These are phyloP conservation scores for Ceratobasidium sp. DNA, from an alignment of 1,284 basidiomycete genomes.

Conservation along the genomic window DNA sequence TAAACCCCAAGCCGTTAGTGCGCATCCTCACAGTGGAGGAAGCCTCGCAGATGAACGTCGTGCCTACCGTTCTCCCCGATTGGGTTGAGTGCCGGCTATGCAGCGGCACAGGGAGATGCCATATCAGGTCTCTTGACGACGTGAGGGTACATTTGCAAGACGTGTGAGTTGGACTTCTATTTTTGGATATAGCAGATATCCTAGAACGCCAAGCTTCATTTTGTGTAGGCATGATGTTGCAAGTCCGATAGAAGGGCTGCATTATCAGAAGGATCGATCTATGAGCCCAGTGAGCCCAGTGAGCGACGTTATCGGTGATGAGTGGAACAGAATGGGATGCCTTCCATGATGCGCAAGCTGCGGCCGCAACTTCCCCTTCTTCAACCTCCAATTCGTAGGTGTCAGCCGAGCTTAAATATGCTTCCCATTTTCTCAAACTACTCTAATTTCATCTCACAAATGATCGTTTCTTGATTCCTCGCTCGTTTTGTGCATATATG, in stretches of 20 bases:
- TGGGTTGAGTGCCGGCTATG: too few species aligned
- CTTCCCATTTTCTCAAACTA: too few species aligned
- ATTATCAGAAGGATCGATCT: background rate
- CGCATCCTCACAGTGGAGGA: background rate
- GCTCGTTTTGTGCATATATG: too few species aligned
- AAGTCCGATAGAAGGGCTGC: background rate
- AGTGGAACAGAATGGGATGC: slow-evolving; percentile 7
- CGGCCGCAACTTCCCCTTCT: too few species aligned
- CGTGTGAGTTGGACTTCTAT: background rate
- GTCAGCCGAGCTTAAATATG: too few species aligned
- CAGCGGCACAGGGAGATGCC: too few species aligned
- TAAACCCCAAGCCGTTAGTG: background rate
- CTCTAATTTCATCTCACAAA: too few species aligned
- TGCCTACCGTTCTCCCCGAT: too few species aligned
- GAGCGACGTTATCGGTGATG: background rate
- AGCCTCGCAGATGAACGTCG: background rate
- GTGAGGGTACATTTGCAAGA: background rate
- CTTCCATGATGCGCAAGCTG: background rate
- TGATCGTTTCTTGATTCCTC: too few species aligned
- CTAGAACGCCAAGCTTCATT: background rate
- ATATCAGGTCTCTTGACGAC: background rate
- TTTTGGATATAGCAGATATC: background rate
- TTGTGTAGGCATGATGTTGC: background rate
- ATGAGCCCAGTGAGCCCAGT: background rate
- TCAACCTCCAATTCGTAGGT: too few species aligned